A percentile compares a stretch with the other conserved stretches of the same genome.
These are phyloP conservation scores for Lolium multiflorum DNA, from an alignment of 176 grass and related monocot genomes.

Conservation along the genomic window DNA sequence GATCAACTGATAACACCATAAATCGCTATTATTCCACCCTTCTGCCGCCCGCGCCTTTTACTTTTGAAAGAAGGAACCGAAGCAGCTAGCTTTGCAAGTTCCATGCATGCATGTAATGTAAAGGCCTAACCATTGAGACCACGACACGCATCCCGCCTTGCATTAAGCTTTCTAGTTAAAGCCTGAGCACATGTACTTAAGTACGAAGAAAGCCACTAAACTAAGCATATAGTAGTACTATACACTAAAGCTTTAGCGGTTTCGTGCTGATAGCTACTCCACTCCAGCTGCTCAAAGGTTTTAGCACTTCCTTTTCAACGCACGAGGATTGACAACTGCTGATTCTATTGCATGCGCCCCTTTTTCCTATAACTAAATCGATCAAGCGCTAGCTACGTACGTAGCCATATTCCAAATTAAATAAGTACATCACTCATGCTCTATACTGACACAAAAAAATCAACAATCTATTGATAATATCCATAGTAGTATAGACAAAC, in stretches of 20 bases:
- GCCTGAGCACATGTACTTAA: background rate
- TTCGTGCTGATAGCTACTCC: constrained; percentile 5
- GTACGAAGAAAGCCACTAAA: background rate
- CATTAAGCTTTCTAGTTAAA: background rate
- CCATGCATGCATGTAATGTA: background rate
- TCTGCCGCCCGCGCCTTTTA: background rate
- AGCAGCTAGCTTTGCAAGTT: background rate
- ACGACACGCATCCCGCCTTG: constrained; percentile 1
- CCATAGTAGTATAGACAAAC: too few species aligned
- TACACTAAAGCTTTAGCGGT: background rate
- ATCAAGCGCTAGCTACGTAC: too few species aligned
- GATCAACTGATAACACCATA: background rate
- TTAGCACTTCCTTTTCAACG: background rate
- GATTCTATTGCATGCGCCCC: too few species aligned
- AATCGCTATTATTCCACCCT: background rate
- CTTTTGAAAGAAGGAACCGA: background rate
- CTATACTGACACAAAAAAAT: too few species aligned
- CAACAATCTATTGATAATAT: too few species aligned
- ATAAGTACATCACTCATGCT: too few species aligned
- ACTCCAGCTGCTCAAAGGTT: constrained; percentile 7
- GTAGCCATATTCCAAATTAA: too few species aligned
- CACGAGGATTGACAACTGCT: background rate
- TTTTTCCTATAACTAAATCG: too few species aligned
- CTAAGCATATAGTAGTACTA: background rate
- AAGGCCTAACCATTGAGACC: background rate